Evolutionary conservation across 768 basidiomycete genomes (phyloP).

Genomic region (Gymnopilus junonius): DNA sequence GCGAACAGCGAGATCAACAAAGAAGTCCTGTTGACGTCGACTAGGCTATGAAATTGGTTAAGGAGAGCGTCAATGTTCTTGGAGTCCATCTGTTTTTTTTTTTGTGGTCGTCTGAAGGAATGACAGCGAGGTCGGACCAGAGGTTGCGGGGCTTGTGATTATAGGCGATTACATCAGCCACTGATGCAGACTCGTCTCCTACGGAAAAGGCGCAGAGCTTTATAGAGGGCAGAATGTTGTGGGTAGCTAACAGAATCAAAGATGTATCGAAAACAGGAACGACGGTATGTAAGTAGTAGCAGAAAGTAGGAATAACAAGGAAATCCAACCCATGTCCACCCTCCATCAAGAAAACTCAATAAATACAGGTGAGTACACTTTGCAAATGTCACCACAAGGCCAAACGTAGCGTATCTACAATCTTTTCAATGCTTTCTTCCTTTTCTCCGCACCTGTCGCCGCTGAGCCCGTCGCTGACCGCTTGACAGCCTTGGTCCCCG

Average conservation of each 20-base stretch:
- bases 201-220: too few relatives aligned
- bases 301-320: not conserved
- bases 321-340: not conserved
- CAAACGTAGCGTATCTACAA: slow-evolving; percentile 40
- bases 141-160: not conserved
- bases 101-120: not conserved
- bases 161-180: not conserved
- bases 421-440: slow-evolving; percentile 88
- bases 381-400: not conserved
- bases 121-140: not conserved
- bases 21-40: slow-evolving; percentile 71
- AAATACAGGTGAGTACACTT: slow-evolving; percentile 2
- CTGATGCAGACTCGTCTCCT: not conserved
- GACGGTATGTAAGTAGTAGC: not conserved
- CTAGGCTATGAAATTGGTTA: slow-evolving; percentile 22
- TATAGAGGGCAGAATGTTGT: too few relatives aligned
- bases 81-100: slow-evolving; percentile 18
- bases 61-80: slow-evolving; percentile 17
- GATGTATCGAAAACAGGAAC: not conserved
- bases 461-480: slow-evolving; percentile 59
- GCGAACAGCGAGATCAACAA: slow-evolving; percentile 67
- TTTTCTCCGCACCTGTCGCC: slow-evolving; percentile 69
- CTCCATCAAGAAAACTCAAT: not conserved
- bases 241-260: slow-evolving; percentile 3
- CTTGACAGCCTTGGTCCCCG: slow-evolving; percentile 68